Conservation (phyloP, 2,329 filamentous ascomycete species). For the Aaosphaeria arxii region DNA sequence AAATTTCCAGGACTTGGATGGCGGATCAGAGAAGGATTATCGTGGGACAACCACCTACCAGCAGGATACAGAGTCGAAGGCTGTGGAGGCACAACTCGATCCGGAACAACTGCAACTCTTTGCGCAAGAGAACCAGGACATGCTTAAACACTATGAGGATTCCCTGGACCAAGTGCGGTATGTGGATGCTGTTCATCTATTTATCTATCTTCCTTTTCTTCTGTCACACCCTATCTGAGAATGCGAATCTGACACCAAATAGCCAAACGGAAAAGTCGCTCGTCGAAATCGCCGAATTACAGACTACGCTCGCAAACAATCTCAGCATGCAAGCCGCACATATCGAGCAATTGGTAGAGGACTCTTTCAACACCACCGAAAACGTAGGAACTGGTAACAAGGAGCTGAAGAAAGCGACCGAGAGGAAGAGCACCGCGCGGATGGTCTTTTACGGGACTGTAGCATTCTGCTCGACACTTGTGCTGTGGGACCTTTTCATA, state of each 20-base stretch:
- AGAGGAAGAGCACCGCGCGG: constrained; percentile 50
- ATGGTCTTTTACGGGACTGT: constrained; percentile 48
- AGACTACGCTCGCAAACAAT: constrained; percentile 83
- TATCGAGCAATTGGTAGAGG: constrained; percentile 82
- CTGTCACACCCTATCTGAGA: too few relatives aligned
- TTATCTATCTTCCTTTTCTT: neutral
- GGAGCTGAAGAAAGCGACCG: constrained; percentile 78
- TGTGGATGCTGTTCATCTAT: constrained; percentile 33
- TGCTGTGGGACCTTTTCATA: constrained; percentile 50
- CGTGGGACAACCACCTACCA: constrained; percentile 18
- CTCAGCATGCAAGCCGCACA: constrained; percentile 81
- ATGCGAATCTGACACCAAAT: constrained; percentile 17
- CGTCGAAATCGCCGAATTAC: constrained; percentile 87
- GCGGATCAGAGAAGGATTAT: constrained; percentile 14
- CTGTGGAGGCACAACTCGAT: constrained; percentile 61
- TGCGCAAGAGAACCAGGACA: constrained; percentile 85
- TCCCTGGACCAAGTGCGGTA: constrained; percentile 93
- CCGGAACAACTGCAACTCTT: constrained; percentile 90
- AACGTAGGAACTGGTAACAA: constrained; percentile 89
- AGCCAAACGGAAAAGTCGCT: constrained; percentile 88
- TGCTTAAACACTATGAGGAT: constrained; percentile 91
- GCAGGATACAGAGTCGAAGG: constrained; percentile 21
- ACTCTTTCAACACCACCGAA: constrained; percentile 76
- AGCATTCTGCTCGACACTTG: constrained; percentile 44
- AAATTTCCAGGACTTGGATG: constrained; percentile 19